Evolutionary conservation across 164 flowering plant genomes (phyloP).

Genomic region (Aristolochia californica): DNA sequence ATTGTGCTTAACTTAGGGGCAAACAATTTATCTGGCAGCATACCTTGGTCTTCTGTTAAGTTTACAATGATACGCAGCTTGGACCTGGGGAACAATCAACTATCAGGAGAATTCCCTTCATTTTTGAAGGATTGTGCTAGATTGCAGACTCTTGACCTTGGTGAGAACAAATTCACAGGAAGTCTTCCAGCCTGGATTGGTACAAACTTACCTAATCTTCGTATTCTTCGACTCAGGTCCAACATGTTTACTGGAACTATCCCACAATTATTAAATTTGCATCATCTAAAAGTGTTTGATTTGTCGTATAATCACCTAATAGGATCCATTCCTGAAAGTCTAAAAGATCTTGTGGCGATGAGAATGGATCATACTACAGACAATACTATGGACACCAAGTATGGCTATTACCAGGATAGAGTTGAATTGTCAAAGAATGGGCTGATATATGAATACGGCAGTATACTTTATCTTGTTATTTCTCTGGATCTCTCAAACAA

Average conservation of each 20-base stretch:
- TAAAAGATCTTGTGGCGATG: conserved; percentile 21
- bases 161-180: conserved; percentile 26
- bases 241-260: conserved; percentile 21
- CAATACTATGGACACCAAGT: not conserved
- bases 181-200: conserved; percentile 21
- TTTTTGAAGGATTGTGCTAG: conserved; percentile 9
- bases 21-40: conserved; percentile 22
- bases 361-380: not conserved
- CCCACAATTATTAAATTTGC: conserved; percentile 7
- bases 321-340: conserved; percentile 22
- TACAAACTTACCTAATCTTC: not conserved
- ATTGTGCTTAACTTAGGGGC: conserved; percentile 7
- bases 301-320: conserved; percentile 18
- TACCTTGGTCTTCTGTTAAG: conserved; percentile 18
- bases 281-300: conserved; percentile 24
- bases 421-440: conserved; percentile 11
- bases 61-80: not conserved
- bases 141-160: conserved; percentile 17
- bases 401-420: not conserved
- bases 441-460: conserved; percentile 3
- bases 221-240: conserved; percentile 10
- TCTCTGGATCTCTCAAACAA: conserved; percentile 26
- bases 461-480: not conserved
- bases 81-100: conserved; percentile 10
- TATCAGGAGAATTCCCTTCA: conserved; percentile 20